Base-by-base conservation (phyloP, 176 grass and related monocot species). In the Lolium perenne region DNA sequence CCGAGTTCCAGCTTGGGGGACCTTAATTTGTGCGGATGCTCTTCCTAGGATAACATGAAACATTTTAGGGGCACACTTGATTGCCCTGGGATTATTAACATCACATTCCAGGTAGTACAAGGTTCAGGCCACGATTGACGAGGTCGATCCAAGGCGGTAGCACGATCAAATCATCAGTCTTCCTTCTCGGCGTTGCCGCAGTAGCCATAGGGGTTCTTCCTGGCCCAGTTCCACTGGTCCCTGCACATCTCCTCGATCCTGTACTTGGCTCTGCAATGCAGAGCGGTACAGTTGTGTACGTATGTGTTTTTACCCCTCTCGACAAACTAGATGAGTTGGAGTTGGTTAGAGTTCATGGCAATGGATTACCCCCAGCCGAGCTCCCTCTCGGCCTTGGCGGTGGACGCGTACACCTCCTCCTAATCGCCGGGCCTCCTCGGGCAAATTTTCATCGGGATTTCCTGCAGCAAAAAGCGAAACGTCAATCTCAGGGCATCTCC, bases 141-240 rank as follows among this genome's bases (percentile, higher is more conserved):
- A 35, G 32, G 0, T n/a, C n/a, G 32, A 35, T 35, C 32, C 2
- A 35, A 35, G 3, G 32, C 32, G 32, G 32, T 35, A 3, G 32
- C 32, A 35, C 32, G 32, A 75, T 4, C 22, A 26, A 17, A 75
- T 45, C n/a, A n/a, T n/a, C 29, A 20, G 1, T 68, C 49, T 70
- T 77, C 70, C 23, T 82, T 82, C 15, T 83, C 80, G 65, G 86
- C 80, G 45, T 56, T 21, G 45, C 64, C 61, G 10, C 68, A 21
- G 66, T 94, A 98, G 65, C 93, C 96, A 58, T 80, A 90, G 0
- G 96, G 96, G 80, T 98, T 98, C 83, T 92, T 95, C 80, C 71
- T 95, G 9, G 89, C 96, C 96, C 92, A 98, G 60, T 94, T 94
- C 96, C 93, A 95, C 68, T 95, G 92, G 84, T 98, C 96, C 82